Base-by-base conservation (phyloP, 1,139 yeast species). In the Yamadazyma mexicana region DNA sequence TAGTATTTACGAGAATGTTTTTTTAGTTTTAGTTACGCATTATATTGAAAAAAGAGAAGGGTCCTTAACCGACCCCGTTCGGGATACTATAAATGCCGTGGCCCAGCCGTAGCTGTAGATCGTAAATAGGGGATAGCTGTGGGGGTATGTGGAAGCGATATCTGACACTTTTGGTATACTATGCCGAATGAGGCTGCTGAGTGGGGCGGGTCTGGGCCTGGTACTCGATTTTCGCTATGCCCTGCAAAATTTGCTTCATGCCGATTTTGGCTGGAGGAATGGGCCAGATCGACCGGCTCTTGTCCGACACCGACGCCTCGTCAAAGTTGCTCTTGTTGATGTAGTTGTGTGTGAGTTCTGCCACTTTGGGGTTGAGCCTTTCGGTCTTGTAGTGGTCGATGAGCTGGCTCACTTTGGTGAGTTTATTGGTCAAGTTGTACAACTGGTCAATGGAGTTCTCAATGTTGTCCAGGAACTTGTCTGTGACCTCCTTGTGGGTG, bases 381-480 rank as follows among this genome's bases (percentile, higher is more conserved):
- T 43, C 40, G 4, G 38, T 39, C 33, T 52, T 53, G 26, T 59
- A 42, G 3, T 37, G 31, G 10, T 52, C 51, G 2, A 58, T 48
- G 17, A 61, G 39, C 26, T 59, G 59, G 15, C 48, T 45, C 7
- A 58, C 56, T 40, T 51, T 54, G 8, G 46, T 38, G 27, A 64
- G 33, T 39, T 54, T 56, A 40, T 61, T 56, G 4, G 62, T 50
- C 2, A 57, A 36, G 33, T 49, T 44, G 39, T 51, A 54, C 23
- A 63, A 40, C 39, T 48, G 49, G 39, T 64, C 67, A 15, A 62
- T 46, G 2, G 57, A 47, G 8, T 52, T 35, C 34, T 53, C 61
- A n/a, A 62, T 34, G 27, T 50, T 48, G 7, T 46, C 40, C 38
- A 51, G 50, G 5, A 46, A 44, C 31, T 42, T 44, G 2, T 39